Conservation (phyloP, 306 rosid species). For the Neltuma alba region DNA sequence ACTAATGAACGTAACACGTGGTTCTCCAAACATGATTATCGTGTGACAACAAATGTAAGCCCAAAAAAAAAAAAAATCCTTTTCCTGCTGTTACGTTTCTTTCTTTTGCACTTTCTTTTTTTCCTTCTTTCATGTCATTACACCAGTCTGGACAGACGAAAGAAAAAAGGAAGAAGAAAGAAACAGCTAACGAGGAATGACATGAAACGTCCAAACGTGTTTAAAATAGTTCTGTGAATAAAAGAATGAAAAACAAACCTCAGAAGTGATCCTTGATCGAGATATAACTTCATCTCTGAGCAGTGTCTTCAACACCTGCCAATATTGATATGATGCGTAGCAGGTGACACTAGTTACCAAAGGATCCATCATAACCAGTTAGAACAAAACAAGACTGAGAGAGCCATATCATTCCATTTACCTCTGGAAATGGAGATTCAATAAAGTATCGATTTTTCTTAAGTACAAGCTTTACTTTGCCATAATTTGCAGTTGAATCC, state of each 20-base stretch:
- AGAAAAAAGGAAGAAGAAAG: not conserved
- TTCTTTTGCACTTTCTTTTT: not conserved
- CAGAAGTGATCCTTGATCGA: conserved; percentile 71
- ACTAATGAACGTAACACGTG: conserved; percentile 1
- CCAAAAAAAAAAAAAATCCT: conserved; percentile 8
- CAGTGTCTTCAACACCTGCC: conserved; percentile 88
- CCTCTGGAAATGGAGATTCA: conserved; percentile 96
- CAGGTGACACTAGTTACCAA: conserved; percentile 24
- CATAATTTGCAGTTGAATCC: conserved; percentile 88
- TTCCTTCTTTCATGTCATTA: not conserved
- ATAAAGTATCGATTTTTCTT: conserved; percentile 88
- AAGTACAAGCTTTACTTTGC: conserved; percentile 96
- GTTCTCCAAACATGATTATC: not conserved
- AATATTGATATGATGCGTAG: conserved; percentile 18
- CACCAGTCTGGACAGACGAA: conserved; percentile 9
- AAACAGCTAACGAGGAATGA: not conserved
- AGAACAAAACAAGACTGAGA: conserved; percentile 15
- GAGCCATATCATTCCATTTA: conserved; percentile 30
- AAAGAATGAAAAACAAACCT: conserved; percentile 55
- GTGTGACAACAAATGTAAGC: not conserved
- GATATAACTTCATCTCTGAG: conserved; percentile 76
- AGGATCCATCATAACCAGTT: conserved; percentile 1
- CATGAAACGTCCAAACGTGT: conserved; percentile 19
- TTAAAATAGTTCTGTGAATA: conserved; percentile 4
- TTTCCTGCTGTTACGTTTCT: not conserved